A percentile compares a stretch with the other conserved stretches of the same genome.
Conservation (phyloP, 768 basidiomycete species). For the Dendrothele bispora region DNA sequence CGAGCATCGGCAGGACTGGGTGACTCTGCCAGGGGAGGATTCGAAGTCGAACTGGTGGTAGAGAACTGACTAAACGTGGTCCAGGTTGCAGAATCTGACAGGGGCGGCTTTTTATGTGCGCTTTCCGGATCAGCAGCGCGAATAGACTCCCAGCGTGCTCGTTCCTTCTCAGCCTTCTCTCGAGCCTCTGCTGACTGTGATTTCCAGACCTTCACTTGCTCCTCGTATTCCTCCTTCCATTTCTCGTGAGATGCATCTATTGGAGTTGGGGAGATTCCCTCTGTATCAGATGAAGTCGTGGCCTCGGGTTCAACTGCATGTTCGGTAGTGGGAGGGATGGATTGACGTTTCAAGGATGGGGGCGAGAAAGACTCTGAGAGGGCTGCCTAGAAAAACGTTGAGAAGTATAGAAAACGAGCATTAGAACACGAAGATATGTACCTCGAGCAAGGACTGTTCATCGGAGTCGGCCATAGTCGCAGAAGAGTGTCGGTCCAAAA, state of each 20-base stretch:
- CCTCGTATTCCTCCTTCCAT: constrained; percentile 72
- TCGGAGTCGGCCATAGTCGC: too few species aligned
- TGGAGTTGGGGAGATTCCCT: constrained; percentile 2
- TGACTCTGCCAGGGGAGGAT: too few species aligned
- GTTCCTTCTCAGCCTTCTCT: constrained; percentile 72
- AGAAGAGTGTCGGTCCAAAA: too few species aligned
- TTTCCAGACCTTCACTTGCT: constrained; percentile 70
- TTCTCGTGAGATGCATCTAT: constrained; percentile 28
- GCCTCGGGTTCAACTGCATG: constrained; percentile 1
- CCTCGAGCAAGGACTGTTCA: too few species aligned
- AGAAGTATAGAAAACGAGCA: too few species aligned
- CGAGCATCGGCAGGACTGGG: constrained; percentile 40
- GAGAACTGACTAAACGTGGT: constrained; percentile 10
- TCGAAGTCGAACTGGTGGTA: constrained; percentile 15
- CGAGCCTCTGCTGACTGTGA: constrained; percentile 70
- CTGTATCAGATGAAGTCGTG: constrained; percentile 2
- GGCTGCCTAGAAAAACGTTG: constrained; percentile 19
- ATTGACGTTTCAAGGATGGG: constrained; percentile 27
- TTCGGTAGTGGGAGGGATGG: too few species aligned
- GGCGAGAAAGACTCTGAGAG: constrained; percentile 30
- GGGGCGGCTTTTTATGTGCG: constrained; percentile 18
- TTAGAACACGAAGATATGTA: too few species aligned
- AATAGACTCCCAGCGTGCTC: constrained; percentile 69
- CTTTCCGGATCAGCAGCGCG: constrained; percentile 54
- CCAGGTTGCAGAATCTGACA: constrained; percentile 10